Conservation (phyloP, 225 moss, liverwort and hornwort genomes). For the Pseudisothecium myosuroides region DNA sequence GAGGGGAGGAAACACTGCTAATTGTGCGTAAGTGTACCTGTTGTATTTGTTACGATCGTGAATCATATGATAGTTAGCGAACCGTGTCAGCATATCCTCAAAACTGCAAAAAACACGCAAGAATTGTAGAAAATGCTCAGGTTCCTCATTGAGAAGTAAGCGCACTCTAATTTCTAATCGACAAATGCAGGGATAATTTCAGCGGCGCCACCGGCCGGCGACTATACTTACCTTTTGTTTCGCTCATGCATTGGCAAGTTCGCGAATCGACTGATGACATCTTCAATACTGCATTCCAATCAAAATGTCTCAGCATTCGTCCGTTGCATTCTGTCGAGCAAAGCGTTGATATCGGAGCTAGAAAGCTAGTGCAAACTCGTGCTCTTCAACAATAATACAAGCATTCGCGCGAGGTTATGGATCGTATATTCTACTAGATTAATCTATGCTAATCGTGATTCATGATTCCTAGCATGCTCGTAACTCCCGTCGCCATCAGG, state of each 20-base stretch:
- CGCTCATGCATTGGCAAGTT: conserved; percentile 48
- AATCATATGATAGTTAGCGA: conserved; percentile 39
- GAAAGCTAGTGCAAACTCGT: neutral
- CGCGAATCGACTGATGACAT: conserved; percentile 46
- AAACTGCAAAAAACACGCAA: conserved; percentile 10
- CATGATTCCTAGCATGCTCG: neutral
- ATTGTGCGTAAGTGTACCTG: conserved; percentile 15
- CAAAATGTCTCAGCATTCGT: neutral
- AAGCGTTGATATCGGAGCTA: neutral
- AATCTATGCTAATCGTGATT: neutral
- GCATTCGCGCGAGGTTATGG: neutral
- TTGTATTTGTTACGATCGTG: conserved; percentile 47
- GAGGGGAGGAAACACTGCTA: neutral
- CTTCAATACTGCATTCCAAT: conserved; percentile 37
- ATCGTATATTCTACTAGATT: neutral
- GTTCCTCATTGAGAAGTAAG: neutral
- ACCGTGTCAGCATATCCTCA: conserved; percentile 59
- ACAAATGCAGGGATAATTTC: neutral
- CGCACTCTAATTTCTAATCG: neutral
- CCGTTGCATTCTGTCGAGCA: neutral
- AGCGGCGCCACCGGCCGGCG: neutral
- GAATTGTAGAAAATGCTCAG: neutral
- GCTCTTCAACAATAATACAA: neutral
- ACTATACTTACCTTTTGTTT: conserved; percentile 23
- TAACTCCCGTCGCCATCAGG: neutral